A percentile compares a stretch with the other conserved stretches of the same genome.
Conservation (phyloP, 345 rosid genomes). For the Arabidopsis arenosa region DNA sequence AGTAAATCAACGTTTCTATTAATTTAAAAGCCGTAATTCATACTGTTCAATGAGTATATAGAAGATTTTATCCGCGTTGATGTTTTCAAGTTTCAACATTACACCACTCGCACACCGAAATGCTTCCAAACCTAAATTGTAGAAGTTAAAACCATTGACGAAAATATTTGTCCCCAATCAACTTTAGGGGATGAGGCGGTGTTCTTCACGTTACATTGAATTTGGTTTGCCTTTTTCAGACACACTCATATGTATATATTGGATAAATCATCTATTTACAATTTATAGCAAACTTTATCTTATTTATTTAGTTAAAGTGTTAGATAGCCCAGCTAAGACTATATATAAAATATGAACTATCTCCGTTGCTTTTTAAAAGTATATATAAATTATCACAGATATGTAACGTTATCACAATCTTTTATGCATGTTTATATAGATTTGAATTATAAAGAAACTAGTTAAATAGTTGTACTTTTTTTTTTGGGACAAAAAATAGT, state of each 20-base stretch:
- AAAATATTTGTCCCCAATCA: not conserved
- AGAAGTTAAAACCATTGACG: not conserved
- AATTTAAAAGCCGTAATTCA: no score
- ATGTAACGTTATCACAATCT: conserved; percentile 42
- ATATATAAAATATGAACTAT: conserved; percentile 22
- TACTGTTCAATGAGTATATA: no score
- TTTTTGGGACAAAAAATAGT: not conserved
- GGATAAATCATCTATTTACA: conserved; percentile 9
- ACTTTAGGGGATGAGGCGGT: not conserved
- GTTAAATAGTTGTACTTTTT: conserved; percentile 16
- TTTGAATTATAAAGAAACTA: not conserved
- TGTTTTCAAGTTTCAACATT: not conserved
- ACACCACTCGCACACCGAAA: not conserved
- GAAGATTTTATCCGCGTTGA: not conserved
- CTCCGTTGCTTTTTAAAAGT: conserved; percentile 21
- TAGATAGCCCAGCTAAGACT: conserved; percentile 33
- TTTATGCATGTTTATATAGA: conserved; percentile 28
- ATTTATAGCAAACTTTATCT: conserved; percentile 8
- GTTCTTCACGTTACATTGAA: conserved; percentile 8
- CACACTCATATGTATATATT: conserved; percentile 22
- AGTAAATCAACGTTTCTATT: no score
- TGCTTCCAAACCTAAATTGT: not conserved
- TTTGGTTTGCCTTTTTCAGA: conserved; percentile 37
- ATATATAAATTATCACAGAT: conserved; percentile 26
- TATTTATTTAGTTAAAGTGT: conserved; percentile 29